These are phyloP conservation scores for Verticillium tricorpus DNA, from an alignment of 2,329 filamentous ascomycete genomes.

Conservation along the genomic window DNA sequence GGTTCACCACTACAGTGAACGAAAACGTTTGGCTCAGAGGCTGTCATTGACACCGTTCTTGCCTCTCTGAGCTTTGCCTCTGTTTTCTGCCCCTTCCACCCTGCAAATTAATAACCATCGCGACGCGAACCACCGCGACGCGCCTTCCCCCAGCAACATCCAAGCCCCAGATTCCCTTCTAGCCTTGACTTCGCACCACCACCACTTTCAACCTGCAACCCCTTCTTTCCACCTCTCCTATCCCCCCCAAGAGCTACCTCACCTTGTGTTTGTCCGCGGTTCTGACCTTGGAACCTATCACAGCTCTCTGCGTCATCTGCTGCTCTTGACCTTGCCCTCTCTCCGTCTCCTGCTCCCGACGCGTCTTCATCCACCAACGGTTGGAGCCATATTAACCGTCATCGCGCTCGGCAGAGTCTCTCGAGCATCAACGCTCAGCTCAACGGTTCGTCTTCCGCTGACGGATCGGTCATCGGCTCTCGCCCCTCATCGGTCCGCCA, in stretches of 20 bases:
- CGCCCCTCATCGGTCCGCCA: slow-evolving; percentile 49
- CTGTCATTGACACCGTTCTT: neutral
- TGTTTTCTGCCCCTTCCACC: neutral
- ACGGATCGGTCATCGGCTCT: slow-evolving; percentile 40
- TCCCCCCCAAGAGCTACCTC: neutral
- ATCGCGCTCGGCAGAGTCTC: slow-evolving; percentile 61
- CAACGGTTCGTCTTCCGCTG: slow-evolving; percentile 31
- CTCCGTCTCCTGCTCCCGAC: slow-evolving; percentile 62
- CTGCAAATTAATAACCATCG: neutral
- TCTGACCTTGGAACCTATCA: slow-evolving; percentile 17
- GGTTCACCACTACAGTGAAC: neutral
- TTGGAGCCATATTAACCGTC: slow-evolving; percentile 62
- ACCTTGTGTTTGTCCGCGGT: neutral
- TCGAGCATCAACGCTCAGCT: slow-evolving; percentile 38
- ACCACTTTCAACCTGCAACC: too few species aligned
- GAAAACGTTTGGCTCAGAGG: neutral
- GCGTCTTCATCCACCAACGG: slow-evolving; percentile 35
- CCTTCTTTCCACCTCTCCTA: neutral
- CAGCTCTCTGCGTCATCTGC: slow-evolving; percentile 78
- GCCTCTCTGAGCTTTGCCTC: neutral
- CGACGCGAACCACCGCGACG: neutral
- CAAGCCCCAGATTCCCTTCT: neutral
- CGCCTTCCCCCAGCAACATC: neutral
- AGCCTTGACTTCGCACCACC: too few species aligned
- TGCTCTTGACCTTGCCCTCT: slow-evolving; percentile 73